Evolutionary conservation across 805 yeast genomes (phyloP), one percentile per base, ranked within the genome.

Genomic region (Yamadazyma phyllophila): DNA sequence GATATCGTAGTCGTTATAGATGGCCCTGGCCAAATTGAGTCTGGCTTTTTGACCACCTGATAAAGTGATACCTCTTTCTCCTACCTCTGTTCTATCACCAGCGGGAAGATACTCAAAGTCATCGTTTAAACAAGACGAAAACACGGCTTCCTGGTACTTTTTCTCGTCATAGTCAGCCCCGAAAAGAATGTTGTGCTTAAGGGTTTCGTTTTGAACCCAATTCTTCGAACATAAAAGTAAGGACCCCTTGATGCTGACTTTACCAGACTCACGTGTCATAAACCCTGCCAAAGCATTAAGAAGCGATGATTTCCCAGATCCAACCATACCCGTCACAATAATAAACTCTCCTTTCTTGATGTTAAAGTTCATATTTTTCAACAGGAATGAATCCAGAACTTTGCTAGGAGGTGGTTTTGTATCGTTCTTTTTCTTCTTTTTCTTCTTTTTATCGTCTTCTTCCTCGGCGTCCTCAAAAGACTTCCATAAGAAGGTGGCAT

Each of bases 31-130:
- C 29, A 66, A 55, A 47, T 60, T 63, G 40, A 65, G 51, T 45
- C 70, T 50, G 1, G 71, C 69, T 49, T 65, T 65, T 50, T 66
- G 71, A 15, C 71, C 71, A 9, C 71, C 71, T n/a, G 68, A 63
- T 36, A 66, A 56, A 1, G 69, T 66, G 10, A 66, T 61, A 31
- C 71, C 71, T 26, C 65, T 48, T 49, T 66, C 70, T 41, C 71
- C 71, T 44, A 66, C 60, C 47, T 66, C 70, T 16, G 71, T 64
- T 15, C 49, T 43, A 50, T 66, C 71, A 17, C 67, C 66, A 31
- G 65, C 69, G 1, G 66, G 65, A 34, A 65, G 55, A 14, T 54
- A 44, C 20, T 58, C 59, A 27, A 65, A 55, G 50, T 65, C 70
- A 34, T 56, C 56, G 40, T 57, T 56, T 29, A 65, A 56, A 7